Percentiles rank a stretch among this genome's conserved stretches.
phyloP scores from a whole-genome alignment of 2,329 filamentous ascomycete species.

The Ambrosiella beaveri region DNA sequence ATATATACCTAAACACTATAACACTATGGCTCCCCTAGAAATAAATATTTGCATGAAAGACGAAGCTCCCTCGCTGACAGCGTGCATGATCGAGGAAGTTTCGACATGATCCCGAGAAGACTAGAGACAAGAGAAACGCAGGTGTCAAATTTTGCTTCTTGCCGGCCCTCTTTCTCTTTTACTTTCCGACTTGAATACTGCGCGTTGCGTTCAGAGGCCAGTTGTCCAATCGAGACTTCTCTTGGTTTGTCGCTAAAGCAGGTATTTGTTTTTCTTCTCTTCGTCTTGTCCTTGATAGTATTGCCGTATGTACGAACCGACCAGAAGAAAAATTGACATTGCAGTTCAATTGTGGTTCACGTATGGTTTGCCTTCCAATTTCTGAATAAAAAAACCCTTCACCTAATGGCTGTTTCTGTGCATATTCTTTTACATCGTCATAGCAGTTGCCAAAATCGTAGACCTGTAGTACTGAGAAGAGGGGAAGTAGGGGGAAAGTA shows the following conservation, averaged over 20 bases:
- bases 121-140: not conserved
- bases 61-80: too few species aligned
- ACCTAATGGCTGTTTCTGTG: not conserved
- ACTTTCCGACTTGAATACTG: not conserved
- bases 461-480: not conserved
- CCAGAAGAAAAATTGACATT: too few species aligned
- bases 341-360: too few species aligned
- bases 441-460: not conserved
- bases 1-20: not conserved
- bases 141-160: not conserved
- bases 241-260: not conserved
- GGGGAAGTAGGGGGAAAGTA: not conserved
- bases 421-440: not conserved
- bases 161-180: not conserved
- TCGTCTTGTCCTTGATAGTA: too few species aligned
- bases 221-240: not conserved
- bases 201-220: not conserved
- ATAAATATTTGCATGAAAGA: not conserved
- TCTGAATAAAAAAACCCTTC: not conserved
- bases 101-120: not conserved
- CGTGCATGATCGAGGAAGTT: too few species aligned
- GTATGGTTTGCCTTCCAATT: not conserved
- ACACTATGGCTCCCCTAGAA: not conserved
- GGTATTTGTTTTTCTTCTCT: not conserved
- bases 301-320: too few species aligned